Percentiles rank a stretch among this genome's conserved stretches.
Evolutionary conservation across 2,329 filamentous ascomycete genomes (phyloP).

Genomic region (Phialemonium atrogriseum): DNA sequence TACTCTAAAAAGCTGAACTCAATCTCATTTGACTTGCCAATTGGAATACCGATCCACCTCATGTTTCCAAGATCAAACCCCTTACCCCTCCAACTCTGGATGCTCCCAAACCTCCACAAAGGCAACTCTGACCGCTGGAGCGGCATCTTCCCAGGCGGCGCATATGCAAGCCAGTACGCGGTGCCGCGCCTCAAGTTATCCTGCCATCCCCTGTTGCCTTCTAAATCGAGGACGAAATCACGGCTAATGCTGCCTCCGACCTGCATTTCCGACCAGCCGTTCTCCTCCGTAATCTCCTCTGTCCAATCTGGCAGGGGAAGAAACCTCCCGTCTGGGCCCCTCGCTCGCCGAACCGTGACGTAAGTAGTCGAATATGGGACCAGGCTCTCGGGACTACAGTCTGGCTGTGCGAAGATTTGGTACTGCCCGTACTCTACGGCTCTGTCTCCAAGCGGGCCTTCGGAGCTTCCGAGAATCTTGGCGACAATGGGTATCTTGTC

Average conservation of each 20-base stretch:
- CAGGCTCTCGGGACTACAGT: background rate
- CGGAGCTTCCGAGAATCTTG: background rate
- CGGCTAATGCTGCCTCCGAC: background rate
- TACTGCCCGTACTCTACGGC: background rate
- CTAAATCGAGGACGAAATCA: too few species aligned
- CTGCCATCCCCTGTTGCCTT: too few species aligned
- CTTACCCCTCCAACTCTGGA: background rate
- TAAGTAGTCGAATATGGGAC: background rate
- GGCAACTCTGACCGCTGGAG: background rate
- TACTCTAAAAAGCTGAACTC: background rate
- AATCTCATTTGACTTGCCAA: background rate
- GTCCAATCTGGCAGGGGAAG: background rate
- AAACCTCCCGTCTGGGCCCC: conserved; percentile 1
- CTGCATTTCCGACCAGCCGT: background rate
- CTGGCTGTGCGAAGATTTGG: background rate
- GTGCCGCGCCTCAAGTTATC: background rate
- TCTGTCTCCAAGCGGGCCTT: background rate
- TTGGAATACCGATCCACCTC: background rate
- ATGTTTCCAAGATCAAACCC: background rate
- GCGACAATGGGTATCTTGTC: background rate
- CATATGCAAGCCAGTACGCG: background rate
- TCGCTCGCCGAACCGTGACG: background rate
- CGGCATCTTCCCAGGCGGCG: background rate
- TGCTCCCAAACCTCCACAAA: background rate
- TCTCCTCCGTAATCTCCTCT: background rate